phyloP scores from a whole-genome alignment of 257 asterid genomes.

The Penstemon eatonii region DNA sequence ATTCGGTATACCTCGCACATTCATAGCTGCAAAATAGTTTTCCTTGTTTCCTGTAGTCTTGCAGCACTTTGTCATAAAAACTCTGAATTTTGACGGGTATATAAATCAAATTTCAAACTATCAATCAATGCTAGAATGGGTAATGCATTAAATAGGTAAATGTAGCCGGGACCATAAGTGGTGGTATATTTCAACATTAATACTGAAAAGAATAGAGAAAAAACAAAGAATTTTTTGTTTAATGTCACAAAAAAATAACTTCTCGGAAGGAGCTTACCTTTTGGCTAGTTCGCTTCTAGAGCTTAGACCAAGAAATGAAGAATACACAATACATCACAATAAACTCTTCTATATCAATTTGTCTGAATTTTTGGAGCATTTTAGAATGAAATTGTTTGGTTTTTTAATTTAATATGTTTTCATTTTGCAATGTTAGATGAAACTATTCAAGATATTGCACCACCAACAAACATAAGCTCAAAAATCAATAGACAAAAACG shows the following conservation, averaged over 20 bases:
- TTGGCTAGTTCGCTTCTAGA: too few relatives aligned
- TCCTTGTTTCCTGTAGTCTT: slow-evolving; percentile 5
- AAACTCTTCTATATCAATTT: not conserved
- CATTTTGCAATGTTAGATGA: slow-evolving; percentile 9
- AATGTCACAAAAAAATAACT: not conserved
- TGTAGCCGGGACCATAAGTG: not conserved
- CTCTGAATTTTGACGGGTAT: slow-evolving; percentile 7
- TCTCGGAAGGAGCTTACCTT: too few relatives aligned
- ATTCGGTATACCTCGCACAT: slow-evolving; percentile 14
- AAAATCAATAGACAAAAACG: slow-evolving; percentile 13
- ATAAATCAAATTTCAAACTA: not conserved
- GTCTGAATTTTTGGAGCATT: slow-evolving; percentile 1
- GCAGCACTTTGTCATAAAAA: not conserved
- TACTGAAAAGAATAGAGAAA: not conserved
- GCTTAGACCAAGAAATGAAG: not conserved
- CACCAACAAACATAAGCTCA: slow-evolving; percentile 11
- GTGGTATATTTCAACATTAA: slow-evolving; percentile 13
- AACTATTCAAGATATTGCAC: slow-evolving; percentile 10
- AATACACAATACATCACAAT: not conserved
- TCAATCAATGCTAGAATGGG: not conserved
- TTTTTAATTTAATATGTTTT: not conserved
- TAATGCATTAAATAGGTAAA: slow-evolving; percentile 9
- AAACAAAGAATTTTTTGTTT: not conserved
- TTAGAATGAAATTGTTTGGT: not conserved
- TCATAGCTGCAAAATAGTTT: slow-evolving; percentile 18